Evolutionary conservation across 208 protist species (phyloP), one percentile per base, ranked within the genome.

Genomic region (Sergeia podlipaevii): DNA sequence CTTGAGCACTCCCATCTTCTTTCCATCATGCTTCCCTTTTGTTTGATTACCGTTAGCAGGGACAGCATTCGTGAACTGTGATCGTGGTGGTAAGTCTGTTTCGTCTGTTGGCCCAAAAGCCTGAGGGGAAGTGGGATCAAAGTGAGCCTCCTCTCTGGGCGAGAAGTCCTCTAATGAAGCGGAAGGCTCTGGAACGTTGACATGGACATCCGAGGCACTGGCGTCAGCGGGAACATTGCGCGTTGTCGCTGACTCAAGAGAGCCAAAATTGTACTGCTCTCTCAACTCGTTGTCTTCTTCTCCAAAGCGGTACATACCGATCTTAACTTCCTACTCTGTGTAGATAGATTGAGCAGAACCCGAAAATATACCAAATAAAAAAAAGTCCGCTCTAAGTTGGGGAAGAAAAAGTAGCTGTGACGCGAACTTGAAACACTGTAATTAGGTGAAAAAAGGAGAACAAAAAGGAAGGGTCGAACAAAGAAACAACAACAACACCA

Each of bases 191-290:
- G n/a, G n/a, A n/a, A n/a, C n/a, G n/a, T n/a, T n/a, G n/a, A n/a
- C n/a, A 8, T 26, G 21, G 13, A 26, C 36, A 4, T 55, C 24
- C 8, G 29, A 42, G 8, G n/a, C 21, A 0, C 21, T 44, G 7
- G 32, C 18, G 15, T 52, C 24, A 28, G 38, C 37, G 28, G 13
- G 36, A 3, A n/a, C 17, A 3, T 34, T 11, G 11, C 28, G 23
- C 17, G 42, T 69, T 17, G 24, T 51, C 1, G 60, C 39, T 4
- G 66, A 65, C 2, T 64, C 58, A 2, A 28, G 51, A 29, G 38
- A 49, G 17, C 64, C 67, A 59, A 87, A 87, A 47, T 82, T 67
- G 54, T 87, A 87, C 28, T 77, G 45, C 42, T 65, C 43, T 38
- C 26, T 50, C 23, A 80, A 34, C 18, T 60, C 62, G 15, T 60